Percentiles rank a stretch among this genome's conserved stretches.
Evolutionary conservation across 108 stramenopile genomes (phyloP).

Genomic region (Cylindrotheca fusiformis): DNA sequence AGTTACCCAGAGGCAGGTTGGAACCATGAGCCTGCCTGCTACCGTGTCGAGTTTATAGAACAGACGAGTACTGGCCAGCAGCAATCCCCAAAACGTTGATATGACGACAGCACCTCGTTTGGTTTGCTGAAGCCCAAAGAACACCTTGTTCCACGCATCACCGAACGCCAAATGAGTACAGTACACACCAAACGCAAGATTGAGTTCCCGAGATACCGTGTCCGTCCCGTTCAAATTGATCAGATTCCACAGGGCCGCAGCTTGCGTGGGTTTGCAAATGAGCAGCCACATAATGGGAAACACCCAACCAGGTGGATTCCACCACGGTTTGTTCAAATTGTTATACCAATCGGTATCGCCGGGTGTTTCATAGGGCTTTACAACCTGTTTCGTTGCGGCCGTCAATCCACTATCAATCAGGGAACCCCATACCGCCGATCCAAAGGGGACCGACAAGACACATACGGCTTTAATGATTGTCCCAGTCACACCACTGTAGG

Average conservation of each 20-base stretch:
- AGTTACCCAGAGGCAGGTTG: constrained; percentile 68
- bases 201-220: constrained; percentile 20
- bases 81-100: constrained; percentile 40
- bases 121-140: constrained; percentile 64
- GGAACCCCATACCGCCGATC: constrained; percentile 35
- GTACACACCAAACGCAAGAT: constrained; percentile 34
- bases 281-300: constrained; percentile 83
- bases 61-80: constrained; percentile 42
- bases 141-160: constrained; percentile 73
- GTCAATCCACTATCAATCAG: constrained; percentile 40
- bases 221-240: not conserved
- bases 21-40: constrained; percentile 58
- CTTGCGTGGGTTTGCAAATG: constrained; percentile 72
- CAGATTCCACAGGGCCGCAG: constrained; percentile 26
- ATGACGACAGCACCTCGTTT: constrained; percentile 55
- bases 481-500: not conserved
- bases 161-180: constrained; percentile 58
- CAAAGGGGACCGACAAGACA: constrained; percentile 33
- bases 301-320: constrained; percentile 71
- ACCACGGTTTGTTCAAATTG: constrained; percentile 46
- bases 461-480: constrained; percentile 15
- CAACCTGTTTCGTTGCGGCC: constrained; percentile 49
- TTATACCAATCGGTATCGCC: constrained; percentile 60
- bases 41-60: constrained; percentile 43
- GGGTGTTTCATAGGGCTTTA: constrained; percentile 41